Base-by-base conservation (phyloP, 129 eudicot genomes). In the Ambrosia artemisiifolia region DNA sequence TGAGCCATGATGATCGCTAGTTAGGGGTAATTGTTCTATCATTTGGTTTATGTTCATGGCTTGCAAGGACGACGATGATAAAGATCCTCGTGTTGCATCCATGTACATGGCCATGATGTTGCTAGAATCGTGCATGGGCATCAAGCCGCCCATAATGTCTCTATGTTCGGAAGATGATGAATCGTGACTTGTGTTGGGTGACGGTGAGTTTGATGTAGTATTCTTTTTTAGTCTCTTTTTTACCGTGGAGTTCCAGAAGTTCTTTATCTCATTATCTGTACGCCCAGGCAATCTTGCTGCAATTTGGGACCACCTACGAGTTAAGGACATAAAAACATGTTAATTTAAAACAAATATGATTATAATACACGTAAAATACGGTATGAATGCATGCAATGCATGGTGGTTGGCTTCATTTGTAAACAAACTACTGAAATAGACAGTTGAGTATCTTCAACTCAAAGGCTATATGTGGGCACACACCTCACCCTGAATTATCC, bases 231-330 rank as follows among this genome's bases (percentile, higher is more conserved):
- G 73, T 77, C 97, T 86, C 78, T 88, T 91, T 74, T 91, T 91
- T 10, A 91, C 75, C 1, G 95, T 88, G 1, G 95, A 91, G 50
- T 91, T 91, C 97, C 97, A 91, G 14, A 84, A 88, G 36, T 91
- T 91, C 71, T 91, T 91, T 60, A 91, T 88, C 67, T 91, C 97
- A 18, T 91, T 91, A 51, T 91, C 97, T 2, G 97, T 91, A 3
- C 97, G 88, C 8, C 97, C 95, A 0, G 97, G 97, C 80, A 91
- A 71, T 57, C 95, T 89, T 43, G 95, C 84, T 34, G 97, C 97
- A 32, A 91, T 91, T 61, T 86, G 95, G 54, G 97, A 91, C 97
- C 97, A 91, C 85, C 97, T 91, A 67, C 0, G 11, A 18, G 55
- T 43, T 11, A 32, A 17, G 28, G 77, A 16, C 18, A 16, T n/a